These are phyloP conservation scores for Jamesozyma gamospora DNA, from an alignment of 805 yeast species.

Conservation along the genomic window DNA sequence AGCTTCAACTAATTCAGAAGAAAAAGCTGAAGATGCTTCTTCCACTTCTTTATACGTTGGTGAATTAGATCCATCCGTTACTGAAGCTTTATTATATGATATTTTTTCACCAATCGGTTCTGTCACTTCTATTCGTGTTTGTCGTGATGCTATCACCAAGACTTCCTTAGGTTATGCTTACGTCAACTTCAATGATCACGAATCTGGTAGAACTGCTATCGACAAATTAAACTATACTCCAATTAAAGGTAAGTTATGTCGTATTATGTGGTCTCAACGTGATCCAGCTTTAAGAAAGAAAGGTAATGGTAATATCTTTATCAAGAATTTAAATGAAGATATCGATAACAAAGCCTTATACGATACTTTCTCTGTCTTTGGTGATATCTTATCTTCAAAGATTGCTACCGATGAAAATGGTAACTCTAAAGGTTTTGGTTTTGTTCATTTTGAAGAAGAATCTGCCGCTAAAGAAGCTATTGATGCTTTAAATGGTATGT, in stretches of 20 bases:
- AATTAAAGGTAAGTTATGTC: constrained; percentile 92
- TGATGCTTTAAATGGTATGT: constrained; percentile 96
- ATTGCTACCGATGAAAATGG: constrained; percentile 93
- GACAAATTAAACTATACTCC: constrained; percentile 90
- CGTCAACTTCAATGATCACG: constrained; percentile 84
- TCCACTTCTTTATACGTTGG: constrained; percentile 93
- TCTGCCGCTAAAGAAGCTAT: constrained; percentile 93
- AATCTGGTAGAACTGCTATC: constrained; percentile 88
- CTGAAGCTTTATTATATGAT: constrained; percentile 91
- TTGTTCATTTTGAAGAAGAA: constrained; percentile 89
- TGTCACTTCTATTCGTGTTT: constrained; percentile 93
- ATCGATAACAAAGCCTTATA: constrained; percentile 98
- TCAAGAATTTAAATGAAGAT: constrained; percentile 96
- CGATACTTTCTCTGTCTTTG: constrained; percentile 96
- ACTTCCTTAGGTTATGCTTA: constrained; percentile 97
- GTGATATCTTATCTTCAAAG: constrained; percentile 91
- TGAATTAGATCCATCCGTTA: constrained; percentile 84
- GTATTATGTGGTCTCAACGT: constrained; percentile 99
- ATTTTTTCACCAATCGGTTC: constrained; percentile 90
- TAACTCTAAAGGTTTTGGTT: constrained; percentile 90
- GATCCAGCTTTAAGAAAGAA: constrained; percentile 91
- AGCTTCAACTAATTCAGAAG: constrained; percentile 13
- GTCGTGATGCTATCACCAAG: constrained; percentile 96
- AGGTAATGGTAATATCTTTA: constrained; percentile 94
- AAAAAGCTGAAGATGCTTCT: constrained; percentile 35